A percentile compares a stretch with the other conserved stretches of the same genome.
Evolutionary conservation across 129 eudicot species (phyloP).

Genomic region (Saposhnikovia divaricata): DNA sequence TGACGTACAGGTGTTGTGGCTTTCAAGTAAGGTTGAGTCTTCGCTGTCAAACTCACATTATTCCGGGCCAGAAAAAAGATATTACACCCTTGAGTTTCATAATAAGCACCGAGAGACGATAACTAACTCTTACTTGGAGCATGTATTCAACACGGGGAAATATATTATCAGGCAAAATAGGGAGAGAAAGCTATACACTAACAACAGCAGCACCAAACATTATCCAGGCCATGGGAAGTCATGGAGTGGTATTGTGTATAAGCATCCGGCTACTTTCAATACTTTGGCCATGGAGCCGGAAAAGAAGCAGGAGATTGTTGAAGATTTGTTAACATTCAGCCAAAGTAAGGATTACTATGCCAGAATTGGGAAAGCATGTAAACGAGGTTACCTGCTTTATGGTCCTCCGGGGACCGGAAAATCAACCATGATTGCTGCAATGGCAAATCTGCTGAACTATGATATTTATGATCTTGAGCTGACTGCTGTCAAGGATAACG

Average conservation of each 20-base stretch:
- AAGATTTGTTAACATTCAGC: conserved; percentile 26
- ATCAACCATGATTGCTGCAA: conserved; percentile 37
- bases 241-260: conserved; percentile 25
- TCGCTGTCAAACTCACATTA: neutral
- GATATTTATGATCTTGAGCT: conserved; percentile 34
- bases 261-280: conserved; percentile 28
- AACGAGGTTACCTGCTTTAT: conserved; percentile 29
- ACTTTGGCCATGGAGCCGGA: conserved; percentile 28
- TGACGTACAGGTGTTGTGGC: conserved; percentile 25
- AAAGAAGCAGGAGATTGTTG: conserved; percentile 30
- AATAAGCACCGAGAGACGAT: conserved; percentile 16
- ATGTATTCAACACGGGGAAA: conserved; percentile 22
- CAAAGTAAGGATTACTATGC: conserved; percentile 27
- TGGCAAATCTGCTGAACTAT: conserved; percentile 25
- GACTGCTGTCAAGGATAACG: conserved; percentile 24
- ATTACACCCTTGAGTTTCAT: conserved; percentile 21
- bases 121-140: conserved; percentile 19
- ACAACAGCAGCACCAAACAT: conserved; percentile 6
- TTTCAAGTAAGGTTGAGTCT: neutral
- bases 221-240: neutral
- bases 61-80: conserved; percentile 15
- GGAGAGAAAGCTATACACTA: conserved; percentile 32
- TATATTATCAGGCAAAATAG: conserved; percentile 7
- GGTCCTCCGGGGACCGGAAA: conserved; percentile 41
- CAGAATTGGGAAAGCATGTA: conserved; percentile 35